A percentile compares a stretch with the other conserved stretches of the same genome.
These are phyloP conservation scores for Syzygium jambos DNA, from an alignment of 345 rosid species.

Conservation along the genomic window DNA sequence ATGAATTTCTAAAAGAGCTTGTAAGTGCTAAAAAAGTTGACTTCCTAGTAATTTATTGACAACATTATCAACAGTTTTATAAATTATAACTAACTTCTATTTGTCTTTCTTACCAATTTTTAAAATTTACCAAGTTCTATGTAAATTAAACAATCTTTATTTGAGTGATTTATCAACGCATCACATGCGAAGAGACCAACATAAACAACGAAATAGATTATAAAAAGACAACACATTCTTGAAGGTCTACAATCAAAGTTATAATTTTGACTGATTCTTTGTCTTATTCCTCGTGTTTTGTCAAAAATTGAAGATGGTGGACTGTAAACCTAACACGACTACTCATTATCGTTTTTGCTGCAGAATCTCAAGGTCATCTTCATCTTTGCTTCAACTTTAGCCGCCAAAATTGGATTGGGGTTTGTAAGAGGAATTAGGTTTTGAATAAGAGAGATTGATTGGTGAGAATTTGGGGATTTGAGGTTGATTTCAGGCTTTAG, in stretches of 20 bases:
- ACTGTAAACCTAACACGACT: background rate
- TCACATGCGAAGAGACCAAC: background rate
- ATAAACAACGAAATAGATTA: background rate
- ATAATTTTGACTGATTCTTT: background rate
- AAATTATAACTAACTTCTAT: background rate
- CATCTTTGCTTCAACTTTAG: background rate
- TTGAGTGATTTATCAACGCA: background rate
- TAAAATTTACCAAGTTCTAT: background rate
- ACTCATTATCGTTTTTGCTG: background rate
- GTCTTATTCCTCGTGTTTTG: background rate
- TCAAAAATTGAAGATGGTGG: background rate
- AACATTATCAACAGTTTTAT: background rate
- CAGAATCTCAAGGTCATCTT: background rate
- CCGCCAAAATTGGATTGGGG: background rate
- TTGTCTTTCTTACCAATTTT: background rate
- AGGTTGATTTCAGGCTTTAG: background rate
- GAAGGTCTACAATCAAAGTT: background rate
- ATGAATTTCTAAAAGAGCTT: no score
- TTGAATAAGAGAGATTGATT: background rate
- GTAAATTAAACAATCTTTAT: background rate
- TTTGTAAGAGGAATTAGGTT: background rate
- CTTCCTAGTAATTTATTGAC: background rate
- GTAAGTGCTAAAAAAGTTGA: background rate
- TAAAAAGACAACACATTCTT: background rate
- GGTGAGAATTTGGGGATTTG: background rate